A percentile compares a stretch with the other conserved stretches of the same genome.
phyloP scores from a whole-genome alignment of 129 eudicot species.

The Dittrichia graveolens region DNA sequence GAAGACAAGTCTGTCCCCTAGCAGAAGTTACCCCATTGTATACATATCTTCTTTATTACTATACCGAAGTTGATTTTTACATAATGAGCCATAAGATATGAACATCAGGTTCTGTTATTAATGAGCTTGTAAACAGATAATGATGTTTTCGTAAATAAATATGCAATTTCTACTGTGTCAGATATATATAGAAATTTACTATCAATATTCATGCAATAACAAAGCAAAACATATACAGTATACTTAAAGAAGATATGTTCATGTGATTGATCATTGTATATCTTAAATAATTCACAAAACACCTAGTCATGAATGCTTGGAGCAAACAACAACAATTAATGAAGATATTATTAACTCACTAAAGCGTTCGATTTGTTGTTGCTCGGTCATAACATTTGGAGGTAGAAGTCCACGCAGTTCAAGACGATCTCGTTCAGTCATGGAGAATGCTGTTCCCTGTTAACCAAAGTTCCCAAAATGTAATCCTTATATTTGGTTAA shows the following conservation, averaged over 20 bases:
- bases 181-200: not conserved
- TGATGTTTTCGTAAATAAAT: too few species aligned
- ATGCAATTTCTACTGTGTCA: not conserved
- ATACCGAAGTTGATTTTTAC: too few species aligned
- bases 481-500: slow-evolving; percentile 1
- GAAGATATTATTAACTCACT: slow-evolving; percentile 53
- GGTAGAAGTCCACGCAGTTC: slow-evolving; percentile 97
- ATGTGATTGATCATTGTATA: not conserved
- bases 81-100: too few species aligned
- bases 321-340: slow-evolving; percentile 14
- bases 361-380: slow-evolving; percentile 88
- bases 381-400: slow-evolving; percentile 69
- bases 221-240: not conserved
- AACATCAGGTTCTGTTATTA: too few species aligned
- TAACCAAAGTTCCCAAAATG: slow-evolving; percentile 18
- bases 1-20: too few species aligned
- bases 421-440: slow-evolving; percentile 96
- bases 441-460: slow-evolving; percentile 93
- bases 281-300: slow-evolving; percentile 6
- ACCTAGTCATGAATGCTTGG: slow-evolving; percentile 13
- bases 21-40: too few species aligned
- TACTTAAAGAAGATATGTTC: slow-evolving; percentile 15
- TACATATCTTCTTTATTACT: too few species aligned
- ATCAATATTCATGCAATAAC: slow-evolving; percentile 15
- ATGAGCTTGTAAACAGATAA: too few species aligned